Conservation (phyloP, 2,329 filamentous ascomycete species). For the Bretziella fagacearum region DNA sequence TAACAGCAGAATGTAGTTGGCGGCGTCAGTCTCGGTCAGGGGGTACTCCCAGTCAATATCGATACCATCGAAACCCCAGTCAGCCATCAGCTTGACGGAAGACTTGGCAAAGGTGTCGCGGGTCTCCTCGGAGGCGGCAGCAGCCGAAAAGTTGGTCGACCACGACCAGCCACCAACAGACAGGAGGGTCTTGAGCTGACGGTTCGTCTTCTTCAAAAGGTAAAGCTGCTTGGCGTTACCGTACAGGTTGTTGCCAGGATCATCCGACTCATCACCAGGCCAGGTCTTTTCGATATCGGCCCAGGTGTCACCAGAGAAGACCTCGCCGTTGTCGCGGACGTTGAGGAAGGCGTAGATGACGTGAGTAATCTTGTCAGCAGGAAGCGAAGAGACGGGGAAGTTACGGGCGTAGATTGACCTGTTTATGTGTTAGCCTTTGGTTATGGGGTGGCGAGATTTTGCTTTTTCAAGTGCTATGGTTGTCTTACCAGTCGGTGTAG, state of each 20-base stretch:
- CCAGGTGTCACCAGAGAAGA: conserved; percentile 52
- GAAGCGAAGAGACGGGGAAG: conserved; percentile 55
- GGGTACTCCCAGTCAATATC: conserved; percentile 28
- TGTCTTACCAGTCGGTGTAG: conserved; percentile 13
- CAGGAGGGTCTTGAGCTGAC: conserved; percentile 60
- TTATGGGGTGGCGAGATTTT: background rate
- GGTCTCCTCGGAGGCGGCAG: conserved; percentile 43
- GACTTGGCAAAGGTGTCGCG: conserved; percentile 51
- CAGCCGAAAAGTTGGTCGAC: conserved; percentile 54
- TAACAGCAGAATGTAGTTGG: conserved; percentile 30
- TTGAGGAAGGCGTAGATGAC: conserved; percentile 73
- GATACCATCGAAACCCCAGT: conserved; percentile 46
- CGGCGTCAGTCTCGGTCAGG: conserved; percentile 24
- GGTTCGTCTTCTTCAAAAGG: conserved; percentile 58
- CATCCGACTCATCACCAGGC: conserved; percentile 20
- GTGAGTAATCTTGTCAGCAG: conserved; percentile 53
- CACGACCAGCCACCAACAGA: conserved; percentile 80
- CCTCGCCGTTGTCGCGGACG: conserved; percentile 50
- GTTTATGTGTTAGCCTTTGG: conserved; percentile 16
- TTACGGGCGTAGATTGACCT: conserved; percentile 59
- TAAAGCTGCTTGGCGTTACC: conserved; percentile 69
- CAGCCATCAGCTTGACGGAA: conserved; percentile 51
- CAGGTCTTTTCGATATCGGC: conserved; percentile 61
- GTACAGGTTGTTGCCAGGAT: conserved; percentile 56
- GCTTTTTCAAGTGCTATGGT: conserved; percentile 4